Evolutionary conservation across 2,329 filamentous ascomycete species (phyloP).

Genomic region (Nemania sp.): DNA sequence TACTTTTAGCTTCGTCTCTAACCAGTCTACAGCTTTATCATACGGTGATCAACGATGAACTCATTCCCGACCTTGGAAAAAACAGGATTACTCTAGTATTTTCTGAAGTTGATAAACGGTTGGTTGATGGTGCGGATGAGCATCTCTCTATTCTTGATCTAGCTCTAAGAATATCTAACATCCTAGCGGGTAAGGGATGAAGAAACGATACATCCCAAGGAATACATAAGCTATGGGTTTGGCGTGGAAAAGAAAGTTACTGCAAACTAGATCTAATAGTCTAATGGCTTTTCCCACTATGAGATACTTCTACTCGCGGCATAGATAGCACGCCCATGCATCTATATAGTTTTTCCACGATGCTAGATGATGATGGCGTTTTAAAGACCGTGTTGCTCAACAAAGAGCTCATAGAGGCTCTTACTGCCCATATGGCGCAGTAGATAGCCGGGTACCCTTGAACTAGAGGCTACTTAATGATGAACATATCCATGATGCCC

Average conservation of each 20-base stretch:
- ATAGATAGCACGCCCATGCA: not conserved
- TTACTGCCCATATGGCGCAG: not conserved
- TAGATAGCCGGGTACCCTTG: too few species aligned
- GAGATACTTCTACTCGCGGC: not conserved
- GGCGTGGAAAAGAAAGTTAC: slow-evolving; percentile 23
- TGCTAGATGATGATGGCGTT: not conserved
- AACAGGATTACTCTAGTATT: slow-evolving; percentile 90
- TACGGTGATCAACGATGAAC: slow-evolving; percentile 83
- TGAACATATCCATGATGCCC: not conserved
- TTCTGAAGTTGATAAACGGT: slow-evolving; percentile 91
- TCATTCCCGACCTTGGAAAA: slow-evolving; percentile 86
- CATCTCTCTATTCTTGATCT: slow-evolving; percentile 91
- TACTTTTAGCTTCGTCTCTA: not conserved
- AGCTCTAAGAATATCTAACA: slow-evolving; percentile 80
- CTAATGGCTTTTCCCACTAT: not conserved
- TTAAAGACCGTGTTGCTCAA: not conserved
- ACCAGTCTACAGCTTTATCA: slow-evolving; percentile 75
- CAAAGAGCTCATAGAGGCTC: not conserved
- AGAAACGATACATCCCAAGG: slow-evolving; percentile 8
- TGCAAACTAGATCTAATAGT: slow-evolving; percentile 15
- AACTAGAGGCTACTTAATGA: not conserved
- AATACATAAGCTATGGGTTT: slow-evolving; percentile 11
- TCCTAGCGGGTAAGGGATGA: slow-evolving; percentile 65
- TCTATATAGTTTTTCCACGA: not conserved
- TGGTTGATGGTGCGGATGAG: slow-evolving; percentile 95